A percentile compares a stretch with the other conserved stretches of the same genome.
These are phyloP conservation scores for Xylariaceae sp. DNA, from an alignment of 2,329 filamentous ascomycete genomes.

Conservation along the genomic window DNA sequence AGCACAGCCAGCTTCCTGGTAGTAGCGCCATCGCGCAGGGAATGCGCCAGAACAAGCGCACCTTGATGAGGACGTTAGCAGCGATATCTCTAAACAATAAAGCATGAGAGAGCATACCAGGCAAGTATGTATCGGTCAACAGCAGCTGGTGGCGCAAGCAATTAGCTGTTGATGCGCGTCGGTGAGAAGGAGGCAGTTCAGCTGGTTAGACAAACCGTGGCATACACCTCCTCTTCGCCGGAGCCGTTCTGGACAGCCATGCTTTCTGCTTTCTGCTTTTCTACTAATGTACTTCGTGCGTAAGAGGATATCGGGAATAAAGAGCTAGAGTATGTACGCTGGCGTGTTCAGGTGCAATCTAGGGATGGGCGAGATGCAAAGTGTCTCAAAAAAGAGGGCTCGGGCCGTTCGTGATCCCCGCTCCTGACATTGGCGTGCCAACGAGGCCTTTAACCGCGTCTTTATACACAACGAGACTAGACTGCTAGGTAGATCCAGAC, in stretches of 20 bases:
- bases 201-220: slow-evolving; percentile 44
- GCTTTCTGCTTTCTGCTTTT: not conserved
- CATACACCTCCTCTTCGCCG: slow-evolving; percentile 47
- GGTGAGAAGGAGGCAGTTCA: not conserved
- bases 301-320: slow-evolving; percentile 10
- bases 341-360: too few species aligned
- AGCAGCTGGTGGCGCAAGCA: slow-evolving; percentile 61
- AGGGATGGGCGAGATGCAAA: too few species aligned
- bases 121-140: slow-evolving; percentile 85
- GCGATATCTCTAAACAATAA: slow-evolving; percentile 10
- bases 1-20: slow-evolving; percentile 80
- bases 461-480: too few species aligned
- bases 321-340: too few species aligned
- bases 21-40: slow-evolving; percentile 83
- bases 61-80: slow-evolving; percentile 47
- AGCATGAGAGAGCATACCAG: slow-evolving; percentile 55
- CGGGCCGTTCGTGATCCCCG: too few species aligned
- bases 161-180: slow-evolving; percentile 17
- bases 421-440: too few species aligned
- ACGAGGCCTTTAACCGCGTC: too few species aligned
- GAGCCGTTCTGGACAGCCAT: slow-evolving; percentile 28
- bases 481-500: too few species aligned
- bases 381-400: too few species aligned
- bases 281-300: slow-evolving; percentile 1
- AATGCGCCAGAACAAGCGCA: slow-evolving; percentile 89